These are phyloP conservation scores for Gastrolobium bilobum DNA, from an alignment of 306 rosid species.

Conservation along the genomic window DNA sequence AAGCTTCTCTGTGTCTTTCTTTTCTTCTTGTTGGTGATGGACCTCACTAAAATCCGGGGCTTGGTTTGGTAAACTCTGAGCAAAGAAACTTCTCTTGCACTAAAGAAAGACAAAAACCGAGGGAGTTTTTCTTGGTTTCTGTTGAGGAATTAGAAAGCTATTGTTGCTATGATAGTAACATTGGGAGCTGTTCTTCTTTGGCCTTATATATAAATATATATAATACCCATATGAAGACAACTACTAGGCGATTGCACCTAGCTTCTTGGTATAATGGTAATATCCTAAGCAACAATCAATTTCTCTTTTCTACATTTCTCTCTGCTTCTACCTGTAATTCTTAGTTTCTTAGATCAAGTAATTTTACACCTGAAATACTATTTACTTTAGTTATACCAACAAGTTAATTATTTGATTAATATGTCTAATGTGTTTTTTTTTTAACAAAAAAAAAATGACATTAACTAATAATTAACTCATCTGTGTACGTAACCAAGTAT, in stretches of 20 bases:
- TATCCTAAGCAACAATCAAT: slow-evolving; percentile 6
- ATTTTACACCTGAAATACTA: neutral
- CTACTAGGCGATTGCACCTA: slow-evolving; percentile 32
- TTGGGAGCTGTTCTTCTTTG: slow-evolving; percentile 66
- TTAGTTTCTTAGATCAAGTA: neutral
- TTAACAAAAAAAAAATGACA: neutral
- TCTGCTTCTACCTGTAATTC: neutral
- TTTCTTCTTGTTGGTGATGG: neutral
- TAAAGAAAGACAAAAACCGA: slow-evolving; percentile 63
- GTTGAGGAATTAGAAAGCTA: slow-evolving; percentile 48
- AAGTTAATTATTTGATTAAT: neutral
- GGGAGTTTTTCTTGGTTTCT: slow-evolving; percentile 56
- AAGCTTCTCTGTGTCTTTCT: slow-evolving; percentile 39
- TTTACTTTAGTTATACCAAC: too few relatives aligned
- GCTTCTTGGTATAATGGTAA: slow-evolving; percentile 18
- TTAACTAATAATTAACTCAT: neutral
- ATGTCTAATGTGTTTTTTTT: neutral
- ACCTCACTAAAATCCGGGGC: slow-evolving; percentile 5
- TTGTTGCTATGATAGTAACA: slow-evolving; percentile 35
- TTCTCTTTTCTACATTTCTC: slow-evolving; percentile 19
- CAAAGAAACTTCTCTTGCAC: slow-evolving; percentile 40
- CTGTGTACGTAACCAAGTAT: neutral
- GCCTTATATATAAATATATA: slow-evolving; percentile 57
- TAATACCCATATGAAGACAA: slow-evolving; percentile 41
- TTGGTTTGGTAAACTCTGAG: slow-evolving; percentile 21